Conservation (phyloP, 31 red algal genomes). For the Asparagopsis taxiformis region DNA sequence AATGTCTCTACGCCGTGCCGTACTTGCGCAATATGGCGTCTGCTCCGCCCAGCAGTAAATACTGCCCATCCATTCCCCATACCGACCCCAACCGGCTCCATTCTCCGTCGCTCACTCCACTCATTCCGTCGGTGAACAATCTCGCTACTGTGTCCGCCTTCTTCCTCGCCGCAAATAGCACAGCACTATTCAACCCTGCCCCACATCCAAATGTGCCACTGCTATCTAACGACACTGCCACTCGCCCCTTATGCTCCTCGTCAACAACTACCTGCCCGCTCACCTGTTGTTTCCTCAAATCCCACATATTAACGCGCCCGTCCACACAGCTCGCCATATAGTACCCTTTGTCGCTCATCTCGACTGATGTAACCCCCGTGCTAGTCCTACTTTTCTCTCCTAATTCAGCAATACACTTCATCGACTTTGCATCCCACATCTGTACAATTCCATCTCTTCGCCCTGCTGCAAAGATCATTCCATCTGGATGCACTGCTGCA, state of each 20-base stretch:
- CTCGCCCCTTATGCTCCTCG: too few species aligned
- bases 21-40: too few species aligned
- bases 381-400: not conserved
- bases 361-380: slow-evolving; percentile 7
- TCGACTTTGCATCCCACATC: slow-evolving; percentile 73
- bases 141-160: slow-evolving; percentile 25
- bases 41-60: too few species aligned
- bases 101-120: not conserved
- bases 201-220: slow-evolving; percentile 44
- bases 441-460: slow-evolving; percentile 35
- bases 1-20: too few species aligned
- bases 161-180: slow-evolving; percentile 44
- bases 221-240: slow-evolving; percentile 34
- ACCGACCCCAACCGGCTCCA: not conserved
- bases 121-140: not conserved
- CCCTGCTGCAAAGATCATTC: slow-evolving; percentile 62
- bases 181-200: not conserved
- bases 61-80: slow-evolving; percentile 4
- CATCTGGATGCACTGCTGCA: slow-evolving; percentile 70
- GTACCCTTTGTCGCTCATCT: slow-evolving; percentile 87
- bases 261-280: slow-evolving; percentile 10
- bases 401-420: slow-evolving; percentile 36
- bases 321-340: slow-evolving; percentile 51
- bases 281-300: slow-evolving; percentile 67
- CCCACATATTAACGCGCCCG: slow-evolving; percentile 46